Base-by-base conservation (phyloP, 768 basidiomycete genomes). In the Boletales sp. region DNA sequence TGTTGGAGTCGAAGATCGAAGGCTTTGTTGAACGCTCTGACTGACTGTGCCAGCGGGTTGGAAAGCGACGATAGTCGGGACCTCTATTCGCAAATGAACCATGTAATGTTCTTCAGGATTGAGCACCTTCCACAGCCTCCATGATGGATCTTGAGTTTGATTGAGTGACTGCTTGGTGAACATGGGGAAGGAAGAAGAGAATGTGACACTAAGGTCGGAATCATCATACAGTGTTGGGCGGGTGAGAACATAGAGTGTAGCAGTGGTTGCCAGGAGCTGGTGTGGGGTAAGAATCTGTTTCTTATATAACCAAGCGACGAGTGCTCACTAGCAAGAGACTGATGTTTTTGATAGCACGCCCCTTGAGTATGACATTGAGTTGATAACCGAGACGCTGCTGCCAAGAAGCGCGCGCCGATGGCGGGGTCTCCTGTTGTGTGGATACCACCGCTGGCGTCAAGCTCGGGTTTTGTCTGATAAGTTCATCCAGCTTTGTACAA, bases 21-120 rank as follows among this genome's bases (percentile, higher is more conserved):
- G 61, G 40, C 72, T 66, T 46, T 70, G 62, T 43, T 59, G 55
- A 43, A 60, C 53, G 46, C 48, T 56, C 32, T 55, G 65, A 21
- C 55, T 43, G 45, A 50, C 57, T 35, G 69, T 63, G 5, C 58
- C 60, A 46, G 77, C 73, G 6, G 75, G 74, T 43, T 73, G 69
- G 60, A 92, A 79, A 18, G 88, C 81, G 32, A 97, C 72, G 53
- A 91, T 78, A 2, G 82, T 81, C 0, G 94, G 90, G n/a, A 77
- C 72, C 63, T 94, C 90, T 50, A 94, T 74, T 53, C 87, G 84
- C 42, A 94, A 65, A 66, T 93, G 89, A 11, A 94, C 76, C 3
- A 87, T 68, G 11, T 77, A 67, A 31, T 82, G 75, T 51, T 82
- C 78, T 5, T 72, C 67, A 3, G 90, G 90, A 61, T 91, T 93